Percentiles rank a stretch among this genome's conserved stretches.
These are phyloP conservation scores for Pisolithus marmoratus DNA, from an alignment of 768 basidiomycete species.

Conservation along the genomic window DNA sequence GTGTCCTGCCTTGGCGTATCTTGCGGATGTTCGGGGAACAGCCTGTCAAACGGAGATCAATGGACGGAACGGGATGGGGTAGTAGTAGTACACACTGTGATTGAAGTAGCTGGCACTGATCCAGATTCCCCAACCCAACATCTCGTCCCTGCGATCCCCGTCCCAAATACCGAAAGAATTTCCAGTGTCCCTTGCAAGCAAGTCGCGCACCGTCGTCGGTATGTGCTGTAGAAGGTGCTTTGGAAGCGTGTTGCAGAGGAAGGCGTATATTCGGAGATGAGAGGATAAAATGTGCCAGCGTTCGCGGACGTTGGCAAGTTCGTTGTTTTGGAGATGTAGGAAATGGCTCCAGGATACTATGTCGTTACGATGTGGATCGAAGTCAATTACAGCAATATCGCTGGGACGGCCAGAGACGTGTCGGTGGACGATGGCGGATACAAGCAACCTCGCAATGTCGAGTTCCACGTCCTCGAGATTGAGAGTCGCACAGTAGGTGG, in stretches of 20 bases:
- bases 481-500: constrained; percentile 21
- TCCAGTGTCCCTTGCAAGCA: constrained; percentile 55
- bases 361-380: background rate
- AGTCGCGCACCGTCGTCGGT: constrained; percentile 43
- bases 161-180: constrained; percentile 72
- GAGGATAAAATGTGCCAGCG: constrained; percentile 48
- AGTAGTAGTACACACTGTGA: constrained; percentile 40
- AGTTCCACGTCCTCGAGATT: constrained; percentile 48
- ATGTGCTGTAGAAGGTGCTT: constrained; percentile 30
- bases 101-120: constrained; percentile 62
- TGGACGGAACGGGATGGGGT: too few species aligned
- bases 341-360: constrained; percentile 40
- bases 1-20: constrained; percentile 35
- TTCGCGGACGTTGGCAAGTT: constrained; percentile 38
- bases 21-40: constrained; percentile 51
- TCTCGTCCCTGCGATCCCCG: constrained; percentile 41
- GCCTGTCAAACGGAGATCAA: constrained; percentile 29
- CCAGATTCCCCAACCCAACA: constrained; percentile 65
- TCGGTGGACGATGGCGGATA: constrained; percentile 44
- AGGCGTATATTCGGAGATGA: constrained; percentile 49
- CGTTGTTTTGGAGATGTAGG: constrained; percentile 53
- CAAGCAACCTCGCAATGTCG: constrained; percentile 53
- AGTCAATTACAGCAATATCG: constrained; percentile 3
- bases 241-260: constrained; percentile 37
- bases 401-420: constrained; percentile 19